phyloP scores from a whole-genome alignment of 345 rosid species.

The Carallia brachiata region DNA sequence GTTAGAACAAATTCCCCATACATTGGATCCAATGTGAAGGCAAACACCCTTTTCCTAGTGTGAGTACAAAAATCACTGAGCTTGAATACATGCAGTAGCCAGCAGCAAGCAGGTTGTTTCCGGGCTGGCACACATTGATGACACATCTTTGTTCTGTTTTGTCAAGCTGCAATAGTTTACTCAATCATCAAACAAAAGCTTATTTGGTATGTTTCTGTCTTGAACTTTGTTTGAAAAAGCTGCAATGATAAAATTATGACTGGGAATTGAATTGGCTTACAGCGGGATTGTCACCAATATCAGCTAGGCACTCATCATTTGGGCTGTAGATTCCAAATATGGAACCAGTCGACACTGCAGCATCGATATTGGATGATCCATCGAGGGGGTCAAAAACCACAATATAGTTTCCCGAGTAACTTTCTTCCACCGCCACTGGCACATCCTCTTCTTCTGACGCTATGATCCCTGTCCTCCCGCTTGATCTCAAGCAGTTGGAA shows the following conservation, averaged over 20 bases:
- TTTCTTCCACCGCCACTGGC: conserved; percentile 93
- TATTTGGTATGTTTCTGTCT: neutral
- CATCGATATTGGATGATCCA: conserved; percentile 94
- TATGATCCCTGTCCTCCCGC: conserved; percentile 91
- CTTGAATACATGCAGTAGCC: conserved; percentile 98
- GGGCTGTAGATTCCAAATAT: conserved; percentile 95
- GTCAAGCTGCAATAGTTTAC: conserved; percentile 52
- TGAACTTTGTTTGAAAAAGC: neutral
- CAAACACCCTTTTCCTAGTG: conserved; percentile 72
- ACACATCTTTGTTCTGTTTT: conserved; percentile 55
- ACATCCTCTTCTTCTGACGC: conserved; percentile 98
- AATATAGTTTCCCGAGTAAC: conserved; percentile 90
- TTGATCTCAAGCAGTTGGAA: conserved; percentile 85
- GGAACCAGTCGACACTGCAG: conserved; percentile 95
- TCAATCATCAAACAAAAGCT: conserved; percentile 13
- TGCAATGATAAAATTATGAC: neutral
- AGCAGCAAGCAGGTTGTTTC: conserved; percentile 85
- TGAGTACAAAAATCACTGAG: conserved; percentile 81
- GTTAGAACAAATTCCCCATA: conserved; percentile 93
- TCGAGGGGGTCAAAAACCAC: conserved; percentile 94
- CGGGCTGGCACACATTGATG: conserved; percentile 90
- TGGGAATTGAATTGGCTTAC: conserved; percentile 34
- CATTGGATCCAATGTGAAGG: conserved; percentile 91
- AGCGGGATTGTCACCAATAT: conserved; percentile 50
- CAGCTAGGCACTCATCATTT: conserved; percentile 82